Evolutionary conservation across 139 green algal species (phyloP).

Genomic region (Choricystis sp.): DNA sequence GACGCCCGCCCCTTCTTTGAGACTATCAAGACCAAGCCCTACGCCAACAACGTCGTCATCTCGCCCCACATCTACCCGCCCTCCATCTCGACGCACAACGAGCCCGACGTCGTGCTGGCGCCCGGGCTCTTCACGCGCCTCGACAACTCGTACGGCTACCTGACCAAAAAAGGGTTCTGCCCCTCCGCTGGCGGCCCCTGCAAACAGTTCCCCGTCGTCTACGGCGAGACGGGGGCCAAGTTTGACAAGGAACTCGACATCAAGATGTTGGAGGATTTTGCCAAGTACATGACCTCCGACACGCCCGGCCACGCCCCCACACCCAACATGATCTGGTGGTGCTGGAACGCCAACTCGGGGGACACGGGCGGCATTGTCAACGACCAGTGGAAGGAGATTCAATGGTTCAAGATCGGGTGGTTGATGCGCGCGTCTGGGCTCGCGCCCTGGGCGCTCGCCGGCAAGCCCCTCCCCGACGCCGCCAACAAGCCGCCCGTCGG

Average conservation of each 20-base stretch:
- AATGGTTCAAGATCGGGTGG: slow-evolving; percentile 8
- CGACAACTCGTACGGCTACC: slow-evolving; percentile 14
- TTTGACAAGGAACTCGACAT: slow-evolving; percentile 12
- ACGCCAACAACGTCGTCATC: slow-evolving; percentile 18
- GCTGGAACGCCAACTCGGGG: slow-evolving; percentile 29
- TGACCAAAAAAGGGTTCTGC: slow-evolving; percentile 12
- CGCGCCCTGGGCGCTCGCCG: too few relatives aligned
- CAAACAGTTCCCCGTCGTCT: slow-evolving; percentile 19
- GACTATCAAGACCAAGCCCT: slow-evolving; percentile 15
- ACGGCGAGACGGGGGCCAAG: slow-evolving; percentile 23
- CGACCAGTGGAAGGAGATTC: background rate
- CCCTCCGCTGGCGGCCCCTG: slow-evolving; percentile 2
- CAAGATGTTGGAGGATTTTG: slow-evolving; percentile 15
- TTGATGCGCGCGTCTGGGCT: too few relatives aligned
- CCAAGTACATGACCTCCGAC: background rate
- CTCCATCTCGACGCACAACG: background rate
- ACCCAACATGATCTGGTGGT: slow-evolving; percentile 11
- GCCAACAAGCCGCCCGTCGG: too few relatives aligned
- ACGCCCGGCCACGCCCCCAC: background rate
- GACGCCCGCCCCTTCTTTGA: slow-evolving; percentile 32
- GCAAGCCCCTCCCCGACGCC: too few relatives aligned
- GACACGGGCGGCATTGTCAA: slow-evolving; percentile 28
- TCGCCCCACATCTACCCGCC: slow-evolving; percentile 15
- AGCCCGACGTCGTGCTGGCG: slow-evolving; percentile 1
- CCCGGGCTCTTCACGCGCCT: slow-evolving; percentile 6